Base-by-base conservation (phyloP, 139 green algal species). In the Yamagishiella unicocca region DNA sequence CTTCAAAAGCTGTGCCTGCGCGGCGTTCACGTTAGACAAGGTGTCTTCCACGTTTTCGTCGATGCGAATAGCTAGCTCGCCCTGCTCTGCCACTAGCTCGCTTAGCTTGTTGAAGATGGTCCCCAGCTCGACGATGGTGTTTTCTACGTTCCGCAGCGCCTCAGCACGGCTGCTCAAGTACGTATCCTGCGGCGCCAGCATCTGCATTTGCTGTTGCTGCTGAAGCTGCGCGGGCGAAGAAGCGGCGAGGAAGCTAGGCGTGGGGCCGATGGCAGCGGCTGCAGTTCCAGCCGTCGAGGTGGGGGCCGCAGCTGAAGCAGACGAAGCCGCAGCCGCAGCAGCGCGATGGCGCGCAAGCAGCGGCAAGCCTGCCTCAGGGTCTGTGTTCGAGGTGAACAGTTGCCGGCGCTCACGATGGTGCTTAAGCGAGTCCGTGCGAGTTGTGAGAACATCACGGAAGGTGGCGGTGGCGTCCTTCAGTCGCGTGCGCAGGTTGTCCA, bases 31-130 rank as follows among this genome's bases (percentile, higher is more conserved):
- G 83, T 99, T 99, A 7, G 72, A 76, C 75, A 99, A 81, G 31
- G 97, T 97, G 62, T 99, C 98, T 31, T 98, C 96, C 27, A 99
- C 91, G 91, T 99, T 99, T 43, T 99, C 97, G 87, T 99, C 98
- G 75, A 99, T 99, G 40, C 98, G 95, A 31, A 97, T 91, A 3
- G 97, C 95, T 91, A 99, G 93, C 91, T 99, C 97, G 21, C 97
- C 97, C 85, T 94, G 89, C 54, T 91, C 76, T 17, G 84, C 82
- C 72, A 99, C 98, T 95, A 99, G 98, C 55, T 97, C 95, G 4
- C 96, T 95, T 55, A 99, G 95, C 93, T 99, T 96, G 73, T 97
- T 96, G 92, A 99, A 99, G 58, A 99, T 99, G 84, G 85, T 94
- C n/a, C 98, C 97, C 58, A 99, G 94, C 92, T 99, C 98, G 45